These are phyloP conservation scores for Boletus rubropictus DNA, from an alignment of 768 basidiomycete genomes.

Conservation along the genomic window DNA sequence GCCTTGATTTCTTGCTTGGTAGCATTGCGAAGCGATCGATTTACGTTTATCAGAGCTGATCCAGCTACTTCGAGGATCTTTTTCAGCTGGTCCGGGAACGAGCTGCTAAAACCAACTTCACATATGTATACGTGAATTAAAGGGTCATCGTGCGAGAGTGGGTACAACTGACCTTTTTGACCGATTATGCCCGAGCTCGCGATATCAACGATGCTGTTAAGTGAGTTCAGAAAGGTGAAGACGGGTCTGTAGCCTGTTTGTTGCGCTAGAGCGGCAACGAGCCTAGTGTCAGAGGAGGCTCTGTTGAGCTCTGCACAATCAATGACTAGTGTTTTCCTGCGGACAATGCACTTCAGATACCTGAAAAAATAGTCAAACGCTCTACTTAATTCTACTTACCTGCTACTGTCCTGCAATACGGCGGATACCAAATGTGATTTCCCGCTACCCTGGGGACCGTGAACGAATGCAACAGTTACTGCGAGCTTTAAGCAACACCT, in stretches of 20 bases:
- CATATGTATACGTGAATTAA: neutral
- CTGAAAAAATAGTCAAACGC: neutral
- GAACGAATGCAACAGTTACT: constrained; percentile 75
- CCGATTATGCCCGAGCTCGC: constrained; percentile 92
- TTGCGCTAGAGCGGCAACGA: constrained; percentile 61
- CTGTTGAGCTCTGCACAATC: constrained; percentile 77
- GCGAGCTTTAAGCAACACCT: constrained; percentile 4
- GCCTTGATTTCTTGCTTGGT: constrained; percentile 37
- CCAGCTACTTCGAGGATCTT: constrained; percentile 78
- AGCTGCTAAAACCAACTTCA: constrained; percentile 75
- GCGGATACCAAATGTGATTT: constrained; percentile 56
- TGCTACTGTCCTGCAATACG: constrained; percentile 46
- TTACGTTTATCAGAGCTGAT: constrained; percentile 61
- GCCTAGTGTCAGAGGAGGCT: constrained; percentile 58
- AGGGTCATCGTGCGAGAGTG: neutral
- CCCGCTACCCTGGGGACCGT: constrained; percentile 82
- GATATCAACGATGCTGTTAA: constrained; percentile 84
- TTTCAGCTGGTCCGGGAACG: constrained; percentile 76
- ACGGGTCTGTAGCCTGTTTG: constrained; percentile 90
- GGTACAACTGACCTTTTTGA: constrained; percentile 61
- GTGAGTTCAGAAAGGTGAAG: constrained; percentile 77
- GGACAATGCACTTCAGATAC: neutral
- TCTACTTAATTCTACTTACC: constrained; percentile 33
- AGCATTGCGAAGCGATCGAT: constrained; percentile 42
- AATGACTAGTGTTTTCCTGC: constrained; percentile 68